These are phyloP conservation scores for Diplodia mutila DNA, from an alignment of 2,329 filamentous ascomycete genomes.

Conservation along the genomic window DNA sequence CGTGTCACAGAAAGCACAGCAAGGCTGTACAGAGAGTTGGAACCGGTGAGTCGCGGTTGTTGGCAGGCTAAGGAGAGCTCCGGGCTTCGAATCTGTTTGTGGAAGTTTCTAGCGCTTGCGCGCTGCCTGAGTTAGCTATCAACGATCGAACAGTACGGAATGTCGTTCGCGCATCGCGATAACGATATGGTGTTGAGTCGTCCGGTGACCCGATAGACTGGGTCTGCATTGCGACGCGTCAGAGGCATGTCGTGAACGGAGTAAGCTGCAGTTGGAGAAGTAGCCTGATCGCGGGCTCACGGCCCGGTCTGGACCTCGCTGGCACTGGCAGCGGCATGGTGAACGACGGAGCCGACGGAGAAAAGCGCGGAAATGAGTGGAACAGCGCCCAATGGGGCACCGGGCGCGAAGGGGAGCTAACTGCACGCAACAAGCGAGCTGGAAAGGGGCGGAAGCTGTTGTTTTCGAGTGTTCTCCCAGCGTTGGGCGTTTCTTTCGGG, in stretches of 20 bases:
- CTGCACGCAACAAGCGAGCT: neutral
- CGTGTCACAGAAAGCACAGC: neutral
- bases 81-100: neutral
- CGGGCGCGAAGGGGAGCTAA: neutral
- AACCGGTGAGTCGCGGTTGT: neutral
- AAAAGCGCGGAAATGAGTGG: conserved; percentile 17
- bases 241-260: neutral
- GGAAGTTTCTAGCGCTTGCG: neutral
- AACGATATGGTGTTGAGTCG: conserved; percentile 13
- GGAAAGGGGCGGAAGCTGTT: neutral
- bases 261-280: neutral
- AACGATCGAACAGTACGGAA: neutral
- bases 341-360: conserved; percentile 4
- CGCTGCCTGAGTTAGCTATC: neutral
- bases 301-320: conserved; percentile 9
- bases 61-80: neutral
- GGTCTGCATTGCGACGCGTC: conserved; percentile 1
- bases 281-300: neutral
- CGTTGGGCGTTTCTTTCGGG: neutral
- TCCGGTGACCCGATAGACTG: neutral
- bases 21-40: neutral
- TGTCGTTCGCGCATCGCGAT: neutral
- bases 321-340: conserved; percentile 5
- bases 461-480: neutral
- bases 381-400: neutral